A percentile compares a stretch with the other conserved stretches of the same genome.
Conservation (phyloP, 805 yeast genomes). For the Starmerella scarabaei region DNA sequence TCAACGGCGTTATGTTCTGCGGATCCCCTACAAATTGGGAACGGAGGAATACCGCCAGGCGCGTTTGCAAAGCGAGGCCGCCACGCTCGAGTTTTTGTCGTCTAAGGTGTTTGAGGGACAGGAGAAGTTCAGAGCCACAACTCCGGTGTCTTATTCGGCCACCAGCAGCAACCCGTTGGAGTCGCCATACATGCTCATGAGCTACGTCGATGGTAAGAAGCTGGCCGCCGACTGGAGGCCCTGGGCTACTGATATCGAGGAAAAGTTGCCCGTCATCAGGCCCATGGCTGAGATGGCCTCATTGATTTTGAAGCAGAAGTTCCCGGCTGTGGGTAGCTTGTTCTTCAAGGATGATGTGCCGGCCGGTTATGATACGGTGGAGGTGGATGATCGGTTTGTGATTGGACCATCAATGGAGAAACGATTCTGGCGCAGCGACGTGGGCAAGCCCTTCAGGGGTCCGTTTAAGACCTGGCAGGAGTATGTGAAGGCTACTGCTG, state of each 20-base stretch:
- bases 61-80: constrained; percentile 77
- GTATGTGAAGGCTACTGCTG: constrained; percentile 50
- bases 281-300: constrained; percentile 61
- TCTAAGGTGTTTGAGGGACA: constrained; percentile 34
- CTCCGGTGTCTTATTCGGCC: constrained; percentile 44
- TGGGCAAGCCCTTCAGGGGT: constrained; percentile 45
- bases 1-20: constrained; percentile 51
- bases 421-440: constrained; percentile 53
- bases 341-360: constrained; percentile 55
- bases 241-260: constrained; percentile 42
- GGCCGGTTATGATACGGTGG: constrained; percentile 3
- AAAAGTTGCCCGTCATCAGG: constrained; percentile 42
- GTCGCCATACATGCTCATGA: constrained; percentile 70
- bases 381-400: constrained; percentile 35
- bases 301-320: constrained; percentile 41
- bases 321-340: constrained; percentile 67
- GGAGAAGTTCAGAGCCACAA: constrained; percentile 29
- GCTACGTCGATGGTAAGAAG: constrained; percentile 62
- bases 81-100: constrained; percentile 73
- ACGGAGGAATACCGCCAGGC: constrained; percentile 40
- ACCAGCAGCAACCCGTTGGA: constrained; percentile 50
- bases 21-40: constrained; percentile 79
- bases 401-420: constrained; percentile 84
- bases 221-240: constrained; percentile 91
- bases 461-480: constrained; percentile 68